phyloP scores from a whole-genome alignment of 768 basidiomycete genomes.

The Termitomyces eurrhizus region DNA sequence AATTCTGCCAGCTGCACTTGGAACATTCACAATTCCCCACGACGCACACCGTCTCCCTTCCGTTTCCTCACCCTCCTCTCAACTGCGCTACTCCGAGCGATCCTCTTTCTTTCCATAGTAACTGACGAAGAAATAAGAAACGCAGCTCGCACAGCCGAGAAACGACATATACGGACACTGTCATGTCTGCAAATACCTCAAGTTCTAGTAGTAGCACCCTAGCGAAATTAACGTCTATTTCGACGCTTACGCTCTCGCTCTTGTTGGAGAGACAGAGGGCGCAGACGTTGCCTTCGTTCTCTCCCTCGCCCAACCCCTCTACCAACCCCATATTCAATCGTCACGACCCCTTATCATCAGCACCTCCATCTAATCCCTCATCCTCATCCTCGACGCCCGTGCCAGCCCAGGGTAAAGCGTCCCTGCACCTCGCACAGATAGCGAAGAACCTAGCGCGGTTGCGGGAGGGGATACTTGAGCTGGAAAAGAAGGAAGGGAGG shows the following conservation, averaged over 20 bases:
- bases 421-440: conserved; percentile 64
- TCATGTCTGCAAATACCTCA: background rate
- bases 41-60: background rate
- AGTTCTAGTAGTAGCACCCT: conserved; percentile 28
- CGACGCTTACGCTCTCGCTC: conserved; percentile 75
- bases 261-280: conserved; percentile 77
- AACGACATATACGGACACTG: conserved; percentile 10
- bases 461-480: conserved; percentile 58
- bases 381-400: conserved; percentile 15
- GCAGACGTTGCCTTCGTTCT: conserved; percentile 1
- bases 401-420: conserved; percentile 16
- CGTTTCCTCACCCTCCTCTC: background rate
- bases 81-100: background rate
- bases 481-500: conserved; percentile 36
- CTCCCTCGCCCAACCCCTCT: conserved; percentile 40
- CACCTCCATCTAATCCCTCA: conserved; percentile 17
- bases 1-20: background rate
- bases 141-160: conserved; percentile 19
- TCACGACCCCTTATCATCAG: background rate
- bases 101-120: background rate
- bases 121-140: background rate
- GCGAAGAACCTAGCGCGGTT: conserved; percentile 67
- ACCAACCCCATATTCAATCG: background rate
- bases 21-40: background rate
- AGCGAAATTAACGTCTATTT: conserved; percentile 69